A percentile compares a stretch with the other conserved stretches of the same genome.
Evolutionary conservation across 148 eudicot genomes (phyloP).

Genomic region (Silene conica): DNA sequence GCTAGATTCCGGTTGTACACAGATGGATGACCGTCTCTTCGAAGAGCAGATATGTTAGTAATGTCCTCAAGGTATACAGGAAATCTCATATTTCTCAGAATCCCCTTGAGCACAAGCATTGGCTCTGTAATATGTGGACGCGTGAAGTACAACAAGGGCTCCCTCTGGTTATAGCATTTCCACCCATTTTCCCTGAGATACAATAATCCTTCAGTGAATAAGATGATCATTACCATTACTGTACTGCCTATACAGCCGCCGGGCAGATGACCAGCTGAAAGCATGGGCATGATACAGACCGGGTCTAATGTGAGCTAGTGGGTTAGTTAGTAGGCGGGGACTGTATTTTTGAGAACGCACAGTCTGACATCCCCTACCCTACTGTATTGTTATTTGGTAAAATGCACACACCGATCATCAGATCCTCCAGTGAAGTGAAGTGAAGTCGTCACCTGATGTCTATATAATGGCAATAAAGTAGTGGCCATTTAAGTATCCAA

Average conservation of each 20-base stretch:
- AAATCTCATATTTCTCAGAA: conserved; percentile 56
- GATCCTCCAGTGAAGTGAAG: too few species aligned
- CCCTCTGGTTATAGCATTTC: conserved; percentile 74
- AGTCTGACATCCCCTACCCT: too few species aligned
- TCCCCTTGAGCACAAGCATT: conserved; percentile 41
- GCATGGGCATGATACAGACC: too few species aligned
- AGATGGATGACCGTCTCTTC: conserved; percentile 84
- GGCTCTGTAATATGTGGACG: conserved; percentile 55
- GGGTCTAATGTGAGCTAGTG: too few species aligned
- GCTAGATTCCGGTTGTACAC: conserved; percentile 43
- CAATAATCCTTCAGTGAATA: background rate
- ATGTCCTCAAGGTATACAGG: conserved; percentile 68
- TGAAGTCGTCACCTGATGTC: too few species aligned
- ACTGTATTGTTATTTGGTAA: too few species aligned
- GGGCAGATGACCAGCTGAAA: too few species aligned
- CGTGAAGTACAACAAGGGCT: conserved; percentile 48
- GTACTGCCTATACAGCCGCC: background rate
- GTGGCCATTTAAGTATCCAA: too few species aligned
- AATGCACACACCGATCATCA: too few species aligned
- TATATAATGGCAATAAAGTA: too few species aligned
- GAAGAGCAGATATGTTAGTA: conserved; percentile 56
- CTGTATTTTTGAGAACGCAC: too few species aligned
- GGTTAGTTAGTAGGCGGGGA: too few species aligned
- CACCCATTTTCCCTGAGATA: conserved; percentile 60
- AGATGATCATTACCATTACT: background rate